Evolutionary conservation across 2,329 filamentous ascomycete species (phyloP).

Genomic region (Botrytis sinoallii): DNA sequence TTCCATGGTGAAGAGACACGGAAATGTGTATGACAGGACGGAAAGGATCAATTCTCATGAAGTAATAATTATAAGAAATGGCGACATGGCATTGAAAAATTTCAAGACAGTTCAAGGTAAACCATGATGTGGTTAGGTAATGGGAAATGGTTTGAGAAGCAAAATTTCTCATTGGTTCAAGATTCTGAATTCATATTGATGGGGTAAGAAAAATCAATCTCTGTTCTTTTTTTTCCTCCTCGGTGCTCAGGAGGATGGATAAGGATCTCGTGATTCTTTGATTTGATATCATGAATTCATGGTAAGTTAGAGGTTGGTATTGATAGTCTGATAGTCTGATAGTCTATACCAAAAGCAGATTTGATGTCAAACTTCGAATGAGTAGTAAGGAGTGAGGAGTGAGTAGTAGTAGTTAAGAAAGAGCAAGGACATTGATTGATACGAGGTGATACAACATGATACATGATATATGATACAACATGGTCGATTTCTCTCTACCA

Average conservation of each 20-base stretch:
- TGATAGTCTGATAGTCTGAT: not conserved
- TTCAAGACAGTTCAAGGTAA: slow-evolving; percentile 8
- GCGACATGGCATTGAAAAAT: slow-evolving; percentile 10
- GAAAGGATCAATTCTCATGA: slow-evolving; percentile 12
- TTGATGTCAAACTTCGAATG: not conserved
- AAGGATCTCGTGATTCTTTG: not conserved
- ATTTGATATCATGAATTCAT: not conserved
- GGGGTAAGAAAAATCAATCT: slow-evolving; percentile 3
- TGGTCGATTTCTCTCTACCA: not conserved
- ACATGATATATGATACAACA: not conserved
- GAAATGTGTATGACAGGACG: not conserved
- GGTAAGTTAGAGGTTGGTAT: not conserved
- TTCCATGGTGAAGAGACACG: not conserved
- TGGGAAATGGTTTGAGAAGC: not conserved
- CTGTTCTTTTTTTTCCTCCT: not conserved
- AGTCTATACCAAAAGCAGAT: not conserved
- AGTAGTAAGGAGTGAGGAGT: not conserved
- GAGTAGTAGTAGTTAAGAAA: not conserved
- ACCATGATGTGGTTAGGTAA: slow-evolving; percentile 15
- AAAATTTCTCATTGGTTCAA: slow-evolving; percentile 13
- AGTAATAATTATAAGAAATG: slow-evolving; percentile 16
- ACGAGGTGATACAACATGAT: not conserved
- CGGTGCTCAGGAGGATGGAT: not conserved
- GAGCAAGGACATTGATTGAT: not conserved
- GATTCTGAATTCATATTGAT: not conserved